Evolutionary conservation across 78 protist genomes (phyloP).

Genomic region (Parvularia atlantis): DNA sequence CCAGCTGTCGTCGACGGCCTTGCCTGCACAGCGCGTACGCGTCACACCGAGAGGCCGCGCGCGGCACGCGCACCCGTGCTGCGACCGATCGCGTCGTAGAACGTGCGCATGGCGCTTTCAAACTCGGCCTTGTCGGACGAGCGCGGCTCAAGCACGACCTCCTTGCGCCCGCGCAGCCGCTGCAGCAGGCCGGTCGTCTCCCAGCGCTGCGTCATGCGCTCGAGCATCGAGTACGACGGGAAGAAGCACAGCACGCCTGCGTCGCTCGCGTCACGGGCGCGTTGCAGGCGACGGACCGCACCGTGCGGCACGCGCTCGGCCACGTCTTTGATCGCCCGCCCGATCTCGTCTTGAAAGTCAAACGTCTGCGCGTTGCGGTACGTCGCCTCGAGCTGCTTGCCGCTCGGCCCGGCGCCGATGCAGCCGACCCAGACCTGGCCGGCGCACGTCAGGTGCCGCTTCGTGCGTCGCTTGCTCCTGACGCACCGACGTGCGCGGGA

Average conservation of each 20-base stretch:
- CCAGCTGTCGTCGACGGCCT: background rate
- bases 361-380: background rate
- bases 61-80: too few species aligned
- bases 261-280: background rate
- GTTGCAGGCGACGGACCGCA: too few species aligned
- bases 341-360: constrained; percentile 24
- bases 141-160: too few species aligned
- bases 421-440: background rate
- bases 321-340: background rate
- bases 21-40: background rate
- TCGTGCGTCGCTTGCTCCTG: too few species aligned
- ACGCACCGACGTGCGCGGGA: background rate
- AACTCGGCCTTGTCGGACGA: background rate
- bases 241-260: constrained; percentile 39
- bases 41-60: too few species aligned
- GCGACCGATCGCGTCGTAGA: constrained; percentile 1
- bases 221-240: constrained; percentile 30
- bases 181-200: background rate
- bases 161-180: background rate
- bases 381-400: background rate
- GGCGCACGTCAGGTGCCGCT: too few species aligned
- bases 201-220: constrained; percentile 8
- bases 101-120: constrained; percentile 1
- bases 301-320: background rate
- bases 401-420: background rate